These are phyloP conservation scores for Halteria grandinella DNA, from an alignment of 73 alveolate genomes.

Conservation along the genomic window DNA sequence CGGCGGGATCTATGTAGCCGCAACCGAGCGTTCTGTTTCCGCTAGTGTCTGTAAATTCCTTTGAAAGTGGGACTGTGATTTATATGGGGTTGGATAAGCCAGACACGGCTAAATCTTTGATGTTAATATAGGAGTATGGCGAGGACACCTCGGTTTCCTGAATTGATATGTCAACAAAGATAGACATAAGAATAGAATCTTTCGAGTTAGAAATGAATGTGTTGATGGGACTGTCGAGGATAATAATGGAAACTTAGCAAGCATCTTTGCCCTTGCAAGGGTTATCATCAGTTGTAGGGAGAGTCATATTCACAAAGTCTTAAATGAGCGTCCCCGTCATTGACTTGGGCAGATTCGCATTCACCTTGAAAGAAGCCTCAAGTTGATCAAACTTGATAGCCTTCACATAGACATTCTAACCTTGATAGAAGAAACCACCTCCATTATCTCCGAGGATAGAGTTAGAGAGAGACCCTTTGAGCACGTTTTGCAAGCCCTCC, in stretches of 20 bases:
- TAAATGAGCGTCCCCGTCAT: slow-evolving; percentile 8
- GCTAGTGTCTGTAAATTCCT: background rate
- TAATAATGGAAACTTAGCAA: slow-evolving; percentile 18
- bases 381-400: slow-evolving; percentile 34
- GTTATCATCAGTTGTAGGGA: slow-evolving; percentile 1
- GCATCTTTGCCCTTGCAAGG: slow-evolving; percentile 23
- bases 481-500: slow-evolving; percentile 7
- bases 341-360: slow-evolving; percentile 6
- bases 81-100: slow-evolving; percentile 30
- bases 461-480: slow-evolving; percentile 36
- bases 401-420: slow-evolving; percentile 22
- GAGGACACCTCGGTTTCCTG: slow-evolving; percentile 24
- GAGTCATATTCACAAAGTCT: background rate
- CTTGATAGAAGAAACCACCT: slow-evolving; percentile 21
- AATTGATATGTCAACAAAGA: slow-evolving; percentile 13
- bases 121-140: slow-evolving; percentile 7
- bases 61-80: slow-evolving; percentile 1
- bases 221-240: slow-evolving; percentile 26
- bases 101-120: background rate
- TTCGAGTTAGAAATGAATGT: slow-evolving; percentile 37
- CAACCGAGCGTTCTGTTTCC: slow-evolving; percentile 43
- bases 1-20: slow-evolving; percentile 33
- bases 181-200: slow-evolving; percentile 10
- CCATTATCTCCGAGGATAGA: slow-evolving; percentile 32
- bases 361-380: slow-evolving; percentile 5